These are phyloP conservation scores for Cyclospora cayetanensis DNA, from an alignment of 169 alveolate genomes.

Conservation along the genomic window DNA sequence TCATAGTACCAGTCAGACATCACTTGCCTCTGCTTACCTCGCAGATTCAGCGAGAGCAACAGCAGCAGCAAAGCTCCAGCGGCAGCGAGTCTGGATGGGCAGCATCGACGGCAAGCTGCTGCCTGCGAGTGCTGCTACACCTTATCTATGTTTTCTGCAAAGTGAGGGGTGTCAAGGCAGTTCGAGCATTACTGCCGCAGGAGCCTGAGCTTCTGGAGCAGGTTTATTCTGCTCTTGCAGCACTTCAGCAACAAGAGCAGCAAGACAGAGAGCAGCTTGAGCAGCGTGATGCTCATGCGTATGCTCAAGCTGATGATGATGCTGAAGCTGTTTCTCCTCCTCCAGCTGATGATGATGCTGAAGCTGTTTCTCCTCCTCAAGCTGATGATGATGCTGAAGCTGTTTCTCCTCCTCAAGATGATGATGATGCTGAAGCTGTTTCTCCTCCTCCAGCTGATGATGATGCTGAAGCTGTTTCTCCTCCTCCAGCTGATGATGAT, in stretches of 20 bases:
- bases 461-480: not conserved
- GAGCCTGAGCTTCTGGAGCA: constrained; percentile 66
- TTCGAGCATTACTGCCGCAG: constrained; percentile 40
- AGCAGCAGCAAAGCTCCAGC: not conserved
- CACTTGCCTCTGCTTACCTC: not conserved
- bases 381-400: constrained; percentile 10
- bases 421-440: not conserved
- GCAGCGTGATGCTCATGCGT: not conserved
- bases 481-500: not conserved
- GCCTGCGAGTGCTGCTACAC: constrained; percentile 53
- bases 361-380: not conserved
- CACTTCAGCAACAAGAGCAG: constrained; percentile 39
- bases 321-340: not conserved
- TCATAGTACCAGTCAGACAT: not conserved
- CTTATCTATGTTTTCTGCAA: constrained; percentile 41
- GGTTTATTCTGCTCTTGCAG: not conserved
- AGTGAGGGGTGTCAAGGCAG: not conserved
- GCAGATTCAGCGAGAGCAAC: constrained; percentile 19
- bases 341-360: not conserved
- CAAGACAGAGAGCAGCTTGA: not conserved
- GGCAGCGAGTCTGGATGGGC: not conserved
- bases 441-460: not conserved
- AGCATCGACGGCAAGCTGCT: not conserved
- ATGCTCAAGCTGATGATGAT: not conserved
- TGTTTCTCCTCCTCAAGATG: not conserved